Evolutionary conservation across 1,284 basidiomycete species (phyloP).

Genomic region (Ustilago loliicola): DNA sequence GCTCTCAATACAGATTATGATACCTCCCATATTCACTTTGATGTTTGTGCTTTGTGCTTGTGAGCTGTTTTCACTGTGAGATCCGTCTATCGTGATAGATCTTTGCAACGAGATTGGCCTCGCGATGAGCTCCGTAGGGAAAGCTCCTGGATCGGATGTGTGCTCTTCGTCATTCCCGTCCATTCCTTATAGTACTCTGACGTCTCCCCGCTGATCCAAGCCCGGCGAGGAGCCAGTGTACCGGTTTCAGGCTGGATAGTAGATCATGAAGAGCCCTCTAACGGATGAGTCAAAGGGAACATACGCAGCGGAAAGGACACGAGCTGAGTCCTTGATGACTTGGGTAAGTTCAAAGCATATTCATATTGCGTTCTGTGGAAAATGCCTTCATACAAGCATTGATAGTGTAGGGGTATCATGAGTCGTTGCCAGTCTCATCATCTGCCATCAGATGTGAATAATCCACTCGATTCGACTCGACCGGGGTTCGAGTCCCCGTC

Average conservation of each 20-base stretch:
- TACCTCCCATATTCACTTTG: background rate
- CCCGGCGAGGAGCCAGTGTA: too few relatives aligned
- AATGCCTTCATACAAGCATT: slow-evolving; percentile 43
- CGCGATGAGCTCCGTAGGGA: too few relatives aligned
- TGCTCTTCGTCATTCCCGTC: too few relatives aligned
- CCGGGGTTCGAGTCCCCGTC: slow-evolving; percentile 62
- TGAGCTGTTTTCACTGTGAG: background rate
- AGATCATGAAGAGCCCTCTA: too few relatives aligned
- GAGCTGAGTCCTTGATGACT: too few relatives aligned
- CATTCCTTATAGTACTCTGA: too few relatives aligned
- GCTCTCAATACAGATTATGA: slow-evolving; percentile 25
- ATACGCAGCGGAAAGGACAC: too few relatives aligned
- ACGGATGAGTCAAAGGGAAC: too few relatives aligned
- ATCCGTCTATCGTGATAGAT: background rate
- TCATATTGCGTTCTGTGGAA: too few relatives aligned
- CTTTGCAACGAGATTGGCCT: background rate
- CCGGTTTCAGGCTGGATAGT: too few relatives aligned
- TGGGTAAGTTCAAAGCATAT: too few relatives aligned
- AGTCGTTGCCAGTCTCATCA: slow-evolving; percentile 55
- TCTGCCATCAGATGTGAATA: slow-evolving; percentile 14
- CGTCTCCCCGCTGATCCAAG: too few relatives aligned
- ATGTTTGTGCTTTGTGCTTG: slow-evolving; percentile 2
- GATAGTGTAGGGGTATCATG: slow-evolving; percentile 60
- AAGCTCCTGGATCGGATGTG: background rate
- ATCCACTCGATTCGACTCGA: slow-evolving; percentile 51